These are phyloP conservation scores for Russula vinacea DNA, from an alignment of 768 basidiomycete genomes.

Conservation along the genomic window DNA sequence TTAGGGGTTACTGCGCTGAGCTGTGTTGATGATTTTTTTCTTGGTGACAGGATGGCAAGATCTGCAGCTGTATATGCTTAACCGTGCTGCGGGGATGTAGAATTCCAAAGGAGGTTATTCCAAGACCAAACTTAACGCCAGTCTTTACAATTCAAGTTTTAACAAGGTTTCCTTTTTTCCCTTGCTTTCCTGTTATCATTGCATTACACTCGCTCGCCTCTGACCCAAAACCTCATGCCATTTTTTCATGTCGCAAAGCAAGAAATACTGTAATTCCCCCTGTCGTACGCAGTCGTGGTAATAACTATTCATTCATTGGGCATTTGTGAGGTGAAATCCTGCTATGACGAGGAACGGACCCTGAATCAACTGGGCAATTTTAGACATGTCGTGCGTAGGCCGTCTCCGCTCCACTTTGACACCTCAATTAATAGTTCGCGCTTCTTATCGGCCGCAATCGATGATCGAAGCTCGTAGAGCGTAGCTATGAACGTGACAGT, in stretches of 20 bases:
- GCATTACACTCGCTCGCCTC: slow-evolving; percentile 23
- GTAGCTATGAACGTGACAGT: slow-evolving; percentile 51
- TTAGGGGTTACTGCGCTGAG: not conserved
- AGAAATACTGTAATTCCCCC: slow-evolving; percentile 19
- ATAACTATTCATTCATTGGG: slow-evolving; percentile 18
- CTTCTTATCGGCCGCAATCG: slow-evolving; percentile 71
- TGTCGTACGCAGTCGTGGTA: slow-evolving; percentile 25
- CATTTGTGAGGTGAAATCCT: not conserved
- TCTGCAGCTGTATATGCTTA: slow-evolving; percentile 69
- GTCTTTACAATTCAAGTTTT: slow-evolving; percentile 17
- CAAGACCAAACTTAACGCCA: slow-evolving; percentile 14
- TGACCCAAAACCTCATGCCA: slow-evolving; percentile 17
- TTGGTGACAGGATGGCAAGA: slow-evolving; percentile 67
- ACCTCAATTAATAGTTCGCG: slow-evolving; percentile 69
- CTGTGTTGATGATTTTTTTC: slow-evolving; percentile 10
- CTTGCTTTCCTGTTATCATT: slow-evolving; percentile 28
- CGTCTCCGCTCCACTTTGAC: slow-evolving; percentile 85
- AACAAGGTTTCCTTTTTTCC: not conserved
- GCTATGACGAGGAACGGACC: not conserved
- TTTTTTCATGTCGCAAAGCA: slow-evolving; percentile 21
- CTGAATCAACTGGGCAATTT: slow-evolving; percentile 58
- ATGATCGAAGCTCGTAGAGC: slow-evolving; percentile 75
- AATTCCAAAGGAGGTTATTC: not conserved
- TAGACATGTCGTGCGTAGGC: slow-evolving; percentile 68
- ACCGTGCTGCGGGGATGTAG: slow-evolving; percentile 68